phyloP scores from a whole-genome alignment of 208 protist species.

The Trypanosoma avium region DNA sequence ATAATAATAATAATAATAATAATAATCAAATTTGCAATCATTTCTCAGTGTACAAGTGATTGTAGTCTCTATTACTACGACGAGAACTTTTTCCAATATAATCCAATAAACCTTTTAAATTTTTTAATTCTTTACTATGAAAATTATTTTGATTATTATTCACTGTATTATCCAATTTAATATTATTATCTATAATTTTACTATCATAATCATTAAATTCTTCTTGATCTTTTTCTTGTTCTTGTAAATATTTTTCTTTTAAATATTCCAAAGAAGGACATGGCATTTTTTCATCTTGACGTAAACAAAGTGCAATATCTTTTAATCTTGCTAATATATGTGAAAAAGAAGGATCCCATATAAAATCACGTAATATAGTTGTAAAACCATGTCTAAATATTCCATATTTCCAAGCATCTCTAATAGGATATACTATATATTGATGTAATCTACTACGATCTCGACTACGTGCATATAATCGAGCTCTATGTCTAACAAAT shows the following conservation, averaged over 20 bases:
- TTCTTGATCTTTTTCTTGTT: slow-evolving; percentile 20
- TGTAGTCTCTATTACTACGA: slow-evolving; percentile 31
- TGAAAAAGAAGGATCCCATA: slow-evolving; percentile 22
- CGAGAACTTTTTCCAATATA: slow-evolving; percentile 44
- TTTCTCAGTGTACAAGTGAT: slow-evolving; percentile 57
- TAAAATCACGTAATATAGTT: slow-evolving; percentile 2
- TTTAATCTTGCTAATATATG: slow-evolving; percentile 34
- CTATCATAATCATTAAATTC: background rate
- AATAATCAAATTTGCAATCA: no score
- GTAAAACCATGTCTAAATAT: slow-evolving; percentile 30
- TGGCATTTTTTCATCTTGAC: slow-evolving; percentile 61
- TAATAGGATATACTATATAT: slow-evolving; percentile 43
- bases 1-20: no score
- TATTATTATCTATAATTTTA: no score
- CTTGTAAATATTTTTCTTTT: slow-evolving; percentile 40
- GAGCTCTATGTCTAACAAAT: slow-evolving; percentile 42
- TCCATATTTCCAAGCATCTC: slow-evolving; percentile 55
- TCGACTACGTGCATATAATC: slow-evolving; percentile 68
- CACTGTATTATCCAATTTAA: slow-evolving; percentile 8
- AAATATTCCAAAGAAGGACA: slow-evolving; percentile 58
- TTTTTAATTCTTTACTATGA: slow-evolving; percentile 25
- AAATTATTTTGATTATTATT: slow-evolving; percentile 26
- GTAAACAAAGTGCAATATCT: slow-evolving; percentile 37
- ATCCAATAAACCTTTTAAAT: slow-evolving; percentile 26
- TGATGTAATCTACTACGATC: slow-evolving; percentile 46